phyloP scores from a whole-genome alignment of 441 rosid species.

The Mallotus japonicus region DNA sequence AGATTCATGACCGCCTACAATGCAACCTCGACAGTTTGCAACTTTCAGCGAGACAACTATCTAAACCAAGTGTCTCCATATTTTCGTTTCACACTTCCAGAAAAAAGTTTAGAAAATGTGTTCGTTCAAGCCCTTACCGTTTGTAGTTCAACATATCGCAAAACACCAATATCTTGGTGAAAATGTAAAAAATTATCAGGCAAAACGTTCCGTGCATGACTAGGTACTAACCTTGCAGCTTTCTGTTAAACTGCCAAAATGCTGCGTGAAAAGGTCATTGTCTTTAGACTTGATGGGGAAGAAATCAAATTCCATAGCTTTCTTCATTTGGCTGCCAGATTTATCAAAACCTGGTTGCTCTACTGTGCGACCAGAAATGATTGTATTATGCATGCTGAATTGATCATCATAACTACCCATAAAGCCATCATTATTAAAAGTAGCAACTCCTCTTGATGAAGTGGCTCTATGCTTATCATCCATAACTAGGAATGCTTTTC shows the following conservation, averaged over 20 bases:
- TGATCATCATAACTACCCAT: constrained; percentile 8
- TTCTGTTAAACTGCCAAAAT: constrained; percentile 53
- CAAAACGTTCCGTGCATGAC: background rate
- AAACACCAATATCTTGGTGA: too few relatives aligned
- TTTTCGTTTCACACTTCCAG: background rate
- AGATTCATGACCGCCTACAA: background rate
- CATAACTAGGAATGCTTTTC: constrained; percentile 16
- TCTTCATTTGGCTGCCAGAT: constrained; percentile 32
- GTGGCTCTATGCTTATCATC: constrained; percentile 16
- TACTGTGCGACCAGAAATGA: constrained; percentile 13
- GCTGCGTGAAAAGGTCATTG: constrained; percentile 44
- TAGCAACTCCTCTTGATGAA: constrained; percentile 16
- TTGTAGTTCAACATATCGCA: too few relatives aligned
- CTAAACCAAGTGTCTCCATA: background rate
- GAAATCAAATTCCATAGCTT: constrained; percentile 24
- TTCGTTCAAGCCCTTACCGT: too few relatives aligned
- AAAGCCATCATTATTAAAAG: constrained; percentile 8
- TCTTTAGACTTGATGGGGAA: constrained; percentile 24
- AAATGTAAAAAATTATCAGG: too few relatives aligned
- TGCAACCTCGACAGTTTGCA: background rate
- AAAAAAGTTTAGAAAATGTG: too few relatives aligned
- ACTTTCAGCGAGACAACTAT: background rate
- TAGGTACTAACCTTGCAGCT: constrained; percentile 41
- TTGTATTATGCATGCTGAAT: constrained; percentile 19
- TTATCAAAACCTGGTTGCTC: constrained; percentile 26